Base-by-base conservation (phyloP, 228 moss, liverwort and hornwort genomes). In the Sphagnum fallax region DNA sequence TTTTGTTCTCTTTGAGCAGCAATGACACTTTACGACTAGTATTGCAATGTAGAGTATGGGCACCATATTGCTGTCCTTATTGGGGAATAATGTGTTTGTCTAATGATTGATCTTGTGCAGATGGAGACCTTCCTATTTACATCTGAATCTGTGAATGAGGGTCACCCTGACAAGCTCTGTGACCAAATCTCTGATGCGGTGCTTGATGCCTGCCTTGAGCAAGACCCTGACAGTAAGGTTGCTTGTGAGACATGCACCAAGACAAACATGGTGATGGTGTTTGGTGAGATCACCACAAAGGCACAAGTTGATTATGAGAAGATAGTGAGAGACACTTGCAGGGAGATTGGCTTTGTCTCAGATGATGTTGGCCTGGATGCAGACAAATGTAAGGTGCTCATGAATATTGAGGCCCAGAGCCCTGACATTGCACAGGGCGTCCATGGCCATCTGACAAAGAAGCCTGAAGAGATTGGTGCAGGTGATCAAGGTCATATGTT, bases 131-230 rank as follows among this genome's bases (percentile, higher is more conserved):
- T 91, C 5, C 74, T 97, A 0, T 97, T 88, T 32, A 97, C 97
- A 0, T 97, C 97, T 4, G 97, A 97, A 88, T 97, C 96, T 0
- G 93, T 93, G 75, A 97, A 97, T 77, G 97, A 97, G 78, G 96
- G 97, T 0, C 97, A 97, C 75, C 93, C 97, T 3, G 97, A 97
- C 65, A 97, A 97, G 87, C 82, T 98, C 12, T 98, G 97, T 77
- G 97, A 98, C 60, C 97, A 98, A 80, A 84, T 98, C 18, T 98
- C 97, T 5, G 97, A 98, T n/a, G 97, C 97, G 7, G 91, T 98
- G 0, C 67, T 98, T 55, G 97, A 98, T 61, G 94, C 94, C 1
- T 94, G 94, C 87, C 79, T 94, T 0, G 94, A 87, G 79, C 91
- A 94, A 73, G 93, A 94, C 75, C 85, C 83, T 0, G 93, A 94